Conservation (phyloP, 495 filamentous ascomycete species). For the Tuber melanosporum region DNA sequence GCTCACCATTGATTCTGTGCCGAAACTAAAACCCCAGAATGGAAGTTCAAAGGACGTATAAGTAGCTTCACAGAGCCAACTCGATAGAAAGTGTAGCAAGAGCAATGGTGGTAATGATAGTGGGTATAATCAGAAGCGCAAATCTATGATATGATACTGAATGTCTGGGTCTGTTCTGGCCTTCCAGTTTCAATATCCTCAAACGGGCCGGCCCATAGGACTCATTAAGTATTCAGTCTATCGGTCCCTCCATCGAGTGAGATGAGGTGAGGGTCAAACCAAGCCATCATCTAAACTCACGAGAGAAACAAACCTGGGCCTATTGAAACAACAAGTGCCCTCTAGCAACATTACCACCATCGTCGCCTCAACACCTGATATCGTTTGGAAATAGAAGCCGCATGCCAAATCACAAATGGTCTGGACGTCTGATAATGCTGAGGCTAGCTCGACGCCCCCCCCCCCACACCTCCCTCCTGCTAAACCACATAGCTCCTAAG, state of each 20-base stretch:
- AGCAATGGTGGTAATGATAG: neutral
- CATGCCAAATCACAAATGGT: neutral
- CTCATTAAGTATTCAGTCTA: conserved; percentile 1
- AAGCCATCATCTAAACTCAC: neutral
- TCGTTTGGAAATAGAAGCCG: neutral
- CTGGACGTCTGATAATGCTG: conserved; percentile 2
- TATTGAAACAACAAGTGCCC: neutral
- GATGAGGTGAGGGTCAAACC: neutral
- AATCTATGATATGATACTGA: neutral
- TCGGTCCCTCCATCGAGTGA: neutral
- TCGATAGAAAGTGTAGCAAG: neutral
- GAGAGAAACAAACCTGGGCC: neutral
- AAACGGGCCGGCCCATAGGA: neutral
- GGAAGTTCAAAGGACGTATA: neutral
- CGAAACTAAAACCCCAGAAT: neutral
- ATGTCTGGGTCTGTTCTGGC: neutral
- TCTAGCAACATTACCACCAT: neutral
- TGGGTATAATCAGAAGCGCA: neutral
- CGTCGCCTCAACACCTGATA: neutral
- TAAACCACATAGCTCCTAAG: neutral
- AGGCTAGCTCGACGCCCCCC: neutral
- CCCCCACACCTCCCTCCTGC: neutral
- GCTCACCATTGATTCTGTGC: neutral
- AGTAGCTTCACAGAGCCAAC: neutral
- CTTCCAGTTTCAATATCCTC: neutral